Evolutionary conservation across 2,329 filamentous ascomycete genomes (phyloP).

Genomic region (Talaromyces sp.): DNA sequence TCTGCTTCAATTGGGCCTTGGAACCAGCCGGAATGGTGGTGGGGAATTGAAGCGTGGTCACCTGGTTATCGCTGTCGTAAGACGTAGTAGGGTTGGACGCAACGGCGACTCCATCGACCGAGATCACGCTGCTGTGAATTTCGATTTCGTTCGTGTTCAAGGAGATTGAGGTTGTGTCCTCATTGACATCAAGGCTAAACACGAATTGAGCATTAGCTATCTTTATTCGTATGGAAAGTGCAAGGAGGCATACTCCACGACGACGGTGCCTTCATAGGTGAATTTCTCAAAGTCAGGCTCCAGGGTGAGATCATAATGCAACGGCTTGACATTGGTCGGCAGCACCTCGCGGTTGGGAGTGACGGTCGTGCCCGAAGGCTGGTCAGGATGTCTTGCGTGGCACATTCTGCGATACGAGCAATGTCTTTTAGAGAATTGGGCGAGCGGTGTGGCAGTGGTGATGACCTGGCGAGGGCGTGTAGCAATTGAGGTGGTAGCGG

Average conservation of each 20-base stretch:
- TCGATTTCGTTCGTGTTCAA: constrained; percentile 85
- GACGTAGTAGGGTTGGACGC: constrained; percentile 62
- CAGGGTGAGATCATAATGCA: constrained; percentile 83
- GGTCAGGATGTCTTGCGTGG: constrained; percentile 58
- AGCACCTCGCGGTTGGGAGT: constrained; percentile 72
- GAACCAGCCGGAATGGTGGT: constrained; percentile 65
- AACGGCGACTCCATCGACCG: constrained; percentile 48
- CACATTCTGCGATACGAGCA: constrained; percentile 75
- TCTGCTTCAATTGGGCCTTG: constrained; percentile 71
- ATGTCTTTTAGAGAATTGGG: constrained; percentile 39
- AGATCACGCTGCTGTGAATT: constrained; percentile 67
- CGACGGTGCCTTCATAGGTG: constrained; percentile 76
- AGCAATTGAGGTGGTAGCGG: constrained; percentile 18
- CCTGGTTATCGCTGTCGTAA: constrained; percentile 74
- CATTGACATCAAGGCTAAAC: constrained; percentile 65
- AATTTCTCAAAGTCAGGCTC: constrained; percentile 87
- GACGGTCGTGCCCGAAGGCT: constrained; percentile 50
- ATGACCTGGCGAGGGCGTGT: constrained; percentile 16
- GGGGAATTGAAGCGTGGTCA: constrained; percentile 73
- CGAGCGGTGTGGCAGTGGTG: constrained; percentile 14
- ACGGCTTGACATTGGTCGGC: constrained; percentile 85
- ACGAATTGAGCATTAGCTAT: constrained; percentile 9
- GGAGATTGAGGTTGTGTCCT: constrained; percentile 78
- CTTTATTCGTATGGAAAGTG: not conserved
- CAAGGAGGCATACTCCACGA: constrained; percentile 60